Base-by-base conservation (phyloP, 768 basidiomycete species). In the Cystobasidium ongulense region DNA sequence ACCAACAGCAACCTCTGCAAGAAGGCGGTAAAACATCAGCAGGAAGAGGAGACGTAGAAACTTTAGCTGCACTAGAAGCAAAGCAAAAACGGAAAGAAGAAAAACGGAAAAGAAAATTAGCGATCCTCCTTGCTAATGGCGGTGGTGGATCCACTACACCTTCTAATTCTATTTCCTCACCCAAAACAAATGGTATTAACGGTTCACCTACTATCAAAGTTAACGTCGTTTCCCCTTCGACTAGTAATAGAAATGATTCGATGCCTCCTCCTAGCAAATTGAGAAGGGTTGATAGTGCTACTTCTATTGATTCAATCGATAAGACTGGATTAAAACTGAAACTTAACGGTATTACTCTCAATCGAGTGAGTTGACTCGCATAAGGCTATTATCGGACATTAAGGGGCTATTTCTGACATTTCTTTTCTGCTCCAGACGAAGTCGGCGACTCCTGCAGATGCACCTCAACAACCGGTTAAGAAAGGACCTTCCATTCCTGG, bases 401-500 rank as follows among this genome's bases (percentile, higher is more conserved):
- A 10, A 64, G 10, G 13, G 4, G 63, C 10, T 63, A 31, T 36
- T n/a, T 41, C 11, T 7, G 21, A n/a, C 43, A 13, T 54, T 29
- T 7, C 29, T 8, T n/a, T 10, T 29, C 7, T 23, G 8, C 21
- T 59, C 18, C 38, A 54, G 50, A 15, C n/a, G 36, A 57, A 54
- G 21, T 59, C 68, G 23, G 53, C 52, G 17, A 71, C 52, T 5
- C 68, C 68, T 33, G n/a, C 25, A 21, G 68, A 59, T 35, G 50
- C 43, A 21, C 35, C 7, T 36, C 68, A 54, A 23, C 23, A 29
- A 10, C 68, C 68, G 1, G 53, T 61, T 11, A 36, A 46, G 21
- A 71, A 71, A 54, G 41, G 50, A 1, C 33, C 41, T 33, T n/a
- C 68, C 53, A 71, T 71, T 57, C 68, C 68, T 11, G 62, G 74